phyloP scores from a whole-genome alignment of 2,329 filamentous ascomycete species.

The Beauveria varroae region DNA sequence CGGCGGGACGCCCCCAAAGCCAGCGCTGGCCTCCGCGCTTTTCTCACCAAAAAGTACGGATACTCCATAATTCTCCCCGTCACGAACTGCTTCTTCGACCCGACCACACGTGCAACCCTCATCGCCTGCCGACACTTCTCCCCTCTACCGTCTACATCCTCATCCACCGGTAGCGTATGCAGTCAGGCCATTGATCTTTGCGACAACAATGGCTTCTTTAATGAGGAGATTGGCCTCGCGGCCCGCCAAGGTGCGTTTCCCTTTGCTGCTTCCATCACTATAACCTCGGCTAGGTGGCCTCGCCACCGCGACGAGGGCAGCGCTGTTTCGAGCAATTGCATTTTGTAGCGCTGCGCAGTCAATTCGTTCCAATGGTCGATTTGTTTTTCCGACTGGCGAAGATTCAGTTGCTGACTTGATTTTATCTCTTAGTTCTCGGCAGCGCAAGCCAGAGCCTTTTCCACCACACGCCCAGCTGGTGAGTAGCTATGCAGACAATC shows the following conservation, averaged over 20 bases:
- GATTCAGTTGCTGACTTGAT: background rate
- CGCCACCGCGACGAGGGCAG: background rate
- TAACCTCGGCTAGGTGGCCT: conserved; percentile 13
- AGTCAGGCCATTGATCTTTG: conserved; percentile 22
- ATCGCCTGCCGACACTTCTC: conserved; percentile 7
- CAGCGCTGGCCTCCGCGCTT: no score
- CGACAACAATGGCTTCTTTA: conserved; percentile 52
- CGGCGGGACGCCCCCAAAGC: no score
- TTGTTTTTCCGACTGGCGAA: no score
- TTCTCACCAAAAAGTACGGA: no score
- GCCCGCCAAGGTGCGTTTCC: conserved; percentile 47
- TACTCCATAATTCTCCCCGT: conserved; percentile 1
- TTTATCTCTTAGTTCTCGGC: conserved; percentile 3
- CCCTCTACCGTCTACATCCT: conserved; percentile 3
- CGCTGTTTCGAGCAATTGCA: no score
- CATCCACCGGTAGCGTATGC: conserved; percentile 20
- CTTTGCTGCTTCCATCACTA: conserved; percentile 16
- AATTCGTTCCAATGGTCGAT: no score
- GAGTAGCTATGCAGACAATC: conserved; percentile 33
- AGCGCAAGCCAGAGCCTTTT: conserved; percentile 67
- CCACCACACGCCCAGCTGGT: conserved; percentile 75
- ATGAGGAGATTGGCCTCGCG: conserved; percentile 52
- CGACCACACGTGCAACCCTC: no score
- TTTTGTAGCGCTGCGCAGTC: no score
- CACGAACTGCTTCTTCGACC: conserved; percentile 5